These are phyloP conservation scores for Teunomyces barrocoloradensis DNA, from an alignment of 805 yeast genomes.

Conservation along the genomic window DNA sequence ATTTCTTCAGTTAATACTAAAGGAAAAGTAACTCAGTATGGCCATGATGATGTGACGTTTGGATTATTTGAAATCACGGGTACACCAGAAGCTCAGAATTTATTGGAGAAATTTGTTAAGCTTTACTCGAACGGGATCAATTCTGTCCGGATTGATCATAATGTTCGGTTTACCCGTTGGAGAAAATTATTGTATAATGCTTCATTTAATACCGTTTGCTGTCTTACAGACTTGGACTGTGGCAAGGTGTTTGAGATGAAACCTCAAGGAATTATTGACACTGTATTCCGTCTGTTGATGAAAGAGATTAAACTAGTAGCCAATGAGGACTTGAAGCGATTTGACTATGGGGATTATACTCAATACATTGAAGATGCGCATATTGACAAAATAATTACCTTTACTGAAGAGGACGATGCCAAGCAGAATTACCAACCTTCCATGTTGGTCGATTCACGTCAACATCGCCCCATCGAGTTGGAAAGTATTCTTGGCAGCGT, in stretches of 20 bases:
- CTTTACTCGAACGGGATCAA: conserved; percentile 47
- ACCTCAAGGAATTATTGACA: conserved; percentile 8
- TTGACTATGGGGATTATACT: conserved; percentile 9
- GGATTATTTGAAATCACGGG: conserved; percentile 30
- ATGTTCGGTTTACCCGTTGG: conserved; percentile 57
- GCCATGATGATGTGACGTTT: conserved; percentile 22
- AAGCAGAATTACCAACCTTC: conserved; percentile 64
- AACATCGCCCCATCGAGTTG: conserved; percentile 66
- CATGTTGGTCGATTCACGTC: conserved; percentile 66
- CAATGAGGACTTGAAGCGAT: conserved; percentile 12
- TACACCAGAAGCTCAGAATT: conserved; percentile 25
- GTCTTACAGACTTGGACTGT: conserved; percentile 57
- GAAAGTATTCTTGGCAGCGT: conserved; percentile 68
- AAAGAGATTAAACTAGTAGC: conserved; percentile 18
- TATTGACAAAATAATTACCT: conserved; percentile 11
- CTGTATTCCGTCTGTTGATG: conserved; percentile 19
- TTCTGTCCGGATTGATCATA: conserved; percentile 35
- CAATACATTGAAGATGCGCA: conserved; percentile 3
- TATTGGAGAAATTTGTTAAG: conserved; percentile 30
- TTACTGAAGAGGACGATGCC: conserved; percentile 39
- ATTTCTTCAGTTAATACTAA: conserved; percentile 29
- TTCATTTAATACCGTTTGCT: conserved; percentile 59
- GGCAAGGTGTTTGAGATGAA: conserved; percentile 45
- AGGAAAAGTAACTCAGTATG: conserved; percentile 25
- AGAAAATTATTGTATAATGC: conserved; percentile 69